Evolutionary conservation across 2,329 filamentous ascomycete species (phyloP), one percentile per base, ranked within the genome.

Genomic region (Xylaria sp.): DNA sequence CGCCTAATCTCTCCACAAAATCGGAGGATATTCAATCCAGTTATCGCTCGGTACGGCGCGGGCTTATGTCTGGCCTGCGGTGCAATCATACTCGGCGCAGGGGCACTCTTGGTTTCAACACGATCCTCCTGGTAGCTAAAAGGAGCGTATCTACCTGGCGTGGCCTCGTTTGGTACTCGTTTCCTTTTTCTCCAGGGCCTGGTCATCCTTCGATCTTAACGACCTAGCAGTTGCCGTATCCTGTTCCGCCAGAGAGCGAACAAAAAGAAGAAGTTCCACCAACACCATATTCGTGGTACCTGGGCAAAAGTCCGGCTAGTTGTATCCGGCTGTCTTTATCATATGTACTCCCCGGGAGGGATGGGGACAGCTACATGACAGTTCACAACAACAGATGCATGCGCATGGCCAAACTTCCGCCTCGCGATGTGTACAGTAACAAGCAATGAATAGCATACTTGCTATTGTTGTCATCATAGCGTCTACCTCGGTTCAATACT

Each of bases 1-100:
- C 57, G 61, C 51, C 54, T 58, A 57, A 64, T 60, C 53, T 52
- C 58, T 53, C 57, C 58, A 46, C 58, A 53, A 25, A 35, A 52
- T 46, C 49, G 42, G 45, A 38, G 35, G 46, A 38, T 54, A 45
- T 19, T 45, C 56, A 45, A 28, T 35, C 54, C 56, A 45, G 28
- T 35, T 25, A 51, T 46, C n/a, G 28, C 55, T 37, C 15, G 23
- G 38, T 23, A 52, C 14, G 31, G 38, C 51, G 43, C 54, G n/a
- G 31, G 53, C 53, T 37, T 47, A 40, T 21, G 25, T 28, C 17
- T 33, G 21, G 28, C 17, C 53, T 33, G 17, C 38, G 46, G 25
- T 61, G 28, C 57, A 35, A 40, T 57, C 43, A 42, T 38, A 23
- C 50, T 46, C 55, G 46, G 51, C 31, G 56, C 21, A 57, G 49